Percentiles rank a stretch among this genome's conserved stretches.
Evolutionary conservation across 768 basidiomycete species (phyloP).

Genomic region (Mycena venus): DNA sequence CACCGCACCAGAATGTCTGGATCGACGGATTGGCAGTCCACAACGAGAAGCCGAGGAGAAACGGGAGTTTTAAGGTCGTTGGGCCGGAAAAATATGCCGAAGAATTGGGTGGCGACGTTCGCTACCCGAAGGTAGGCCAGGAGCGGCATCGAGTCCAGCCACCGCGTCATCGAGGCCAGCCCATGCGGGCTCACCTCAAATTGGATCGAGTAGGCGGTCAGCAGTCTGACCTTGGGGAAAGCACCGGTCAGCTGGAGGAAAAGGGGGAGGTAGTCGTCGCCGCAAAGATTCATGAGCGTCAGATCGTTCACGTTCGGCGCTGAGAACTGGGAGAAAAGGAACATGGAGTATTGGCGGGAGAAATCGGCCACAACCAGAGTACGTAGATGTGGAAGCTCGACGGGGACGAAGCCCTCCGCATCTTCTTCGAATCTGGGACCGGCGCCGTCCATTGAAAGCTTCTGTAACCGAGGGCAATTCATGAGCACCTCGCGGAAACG

Average conservation of each 20-base stretch:
- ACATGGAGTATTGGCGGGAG: slow-evolving; percentile 60
- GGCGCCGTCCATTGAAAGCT: slow-evolving; percentile 73
- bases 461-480: slow-evolving; percentile 62
- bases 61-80: slow-evolving; percentile 40
- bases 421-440: slow-evolving; percentile 60
- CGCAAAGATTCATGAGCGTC: slow-evolving; percentile 66
- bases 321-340: slow-evolving; percentile 61
- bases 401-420: slow-evolving; percentile 43
- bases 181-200: slow-evolving; percentile 43
- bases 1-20: slow-evolving; percentile 50
- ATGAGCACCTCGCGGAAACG: slow-evolving; percentile 68
- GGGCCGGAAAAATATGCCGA: slow-evolving; percentile 62
- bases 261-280: slow-evolving; percentile 65
- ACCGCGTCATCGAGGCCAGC: slow-evolving; percentile 49
- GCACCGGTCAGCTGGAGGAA: slow-evolving; percentile 59
- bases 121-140: slow-evolving; percentile 49
- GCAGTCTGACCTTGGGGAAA: slow-evolving; percentile 65
- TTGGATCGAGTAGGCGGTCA: slow-evolving; percentile 66
- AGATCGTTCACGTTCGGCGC: slow-evolving; percentile 72
- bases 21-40: slow-evolving; percentile 61
- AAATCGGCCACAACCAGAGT: slow-evolving; percentile 72
- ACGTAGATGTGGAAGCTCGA: slow-evolving; percentile 64
- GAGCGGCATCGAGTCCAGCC: slow-evolving; percentile 35
- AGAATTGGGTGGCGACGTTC: slow-evolving; percentile 55
- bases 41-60: slow-evolving; percentile 58